Evolutionary conservation across 1,284 basidiomycete species (phyloP).

Genomic region (Peniophora sp.): DNA sequence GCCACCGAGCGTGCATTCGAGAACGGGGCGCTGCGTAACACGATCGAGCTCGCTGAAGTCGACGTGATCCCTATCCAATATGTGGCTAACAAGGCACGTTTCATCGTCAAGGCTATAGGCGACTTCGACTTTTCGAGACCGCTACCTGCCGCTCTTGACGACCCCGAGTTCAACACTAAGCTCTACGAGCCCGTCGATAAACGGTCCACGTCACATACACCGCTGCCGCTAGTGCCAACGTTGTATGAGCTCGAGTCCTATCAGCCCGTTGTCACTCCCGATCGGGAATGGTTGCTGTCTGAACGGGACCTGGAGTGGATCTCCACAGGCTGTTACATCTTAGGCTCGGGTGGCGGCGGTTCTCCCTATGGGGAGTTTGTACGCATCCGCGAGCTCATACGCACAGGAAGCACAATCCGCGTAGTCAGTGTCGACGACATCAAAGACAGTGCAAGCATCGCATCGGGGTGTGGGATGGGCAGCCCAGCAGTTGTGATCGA

Average conservation of each 20-base stretch:
- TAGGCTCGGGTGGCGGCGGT: conserved; percentile 19
- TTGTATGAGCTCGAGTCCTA: conserved; percentile 21
- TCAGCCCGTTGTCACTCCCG: conserved; percentile 19
- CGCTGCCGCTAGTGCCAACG: neutral
- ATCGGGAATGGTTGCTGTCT: conserved; percentile 24
- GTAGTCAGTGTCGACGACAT: conserved; percentile 13
- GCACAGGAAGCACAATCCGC: conserved; percentile 14
- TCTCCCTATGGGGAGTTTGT: conserved; percentile 15
- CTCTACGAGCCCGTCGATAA: neutral
- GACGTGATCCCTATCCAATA: conserved; percentile 25
- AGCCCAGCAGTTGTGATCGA: conserved; percentile 20
- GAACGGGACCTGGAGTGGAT: conserved; percentile 25
- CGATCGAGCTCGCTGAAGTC: conserved; percentile 2
- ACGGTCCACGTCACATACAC: neutral
- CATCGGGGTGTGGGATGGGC: conserved; percentile 16
- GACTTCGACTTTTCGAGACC: conserved; percentile 19
- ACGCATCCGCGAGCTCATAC: conserved; percentile 13
- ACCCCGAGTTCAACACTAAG: neutral
- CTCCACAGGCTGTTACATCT: conserved; percentile 15
- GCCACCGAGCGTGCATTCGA: conserved; percentile 21
- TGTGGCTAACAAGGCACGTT: conserved; percentile 41
- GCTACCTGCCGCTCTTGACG: conserved; percentile 1
- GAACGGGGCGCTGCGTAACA: conserved; percentile 1
- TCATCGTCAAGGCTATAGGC: conserved; percentile 40
- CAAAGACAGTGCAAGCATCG: conserved; percentile 5